Percentiles rank a stretch among this genome's conserved stretches.
phyloP scores from a whole-genome alignment of 768 basidiomycete species.

The Melanogaster broomeanus region DNA sequence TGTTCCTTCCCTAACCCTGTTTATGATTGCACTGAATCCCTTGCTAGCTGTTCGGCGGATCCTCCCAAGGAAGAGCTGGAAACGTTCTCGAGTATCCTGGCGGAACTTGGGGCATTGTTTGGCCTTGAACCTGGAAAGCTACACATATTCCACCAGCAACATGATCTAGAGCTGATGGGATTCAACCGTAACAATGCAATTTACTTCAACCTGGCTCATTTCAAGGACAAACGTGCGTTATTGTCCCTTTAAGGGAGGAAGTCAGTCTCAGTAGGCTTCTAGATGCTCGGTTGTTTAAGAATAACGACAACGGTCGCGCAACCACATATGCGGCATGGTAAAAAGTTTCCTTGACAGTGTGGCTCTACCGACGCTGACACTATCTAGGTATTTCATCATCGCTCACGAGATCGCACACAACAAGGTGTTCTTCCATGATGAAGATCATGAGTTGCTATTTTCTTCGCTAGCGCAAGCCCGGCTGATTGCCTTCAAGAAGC shows the following conservation, averaged over 20 bases:
- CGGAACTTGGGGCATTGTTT: constrained; percentile 6
- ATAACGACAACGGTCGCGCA: neutral
- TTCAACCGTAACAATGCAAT: constrained; percentile 16
- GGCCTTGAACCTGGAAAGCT: neutral
- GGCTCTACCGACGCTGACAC: too few relatives aligned
- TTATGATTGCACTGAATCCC: neutral
- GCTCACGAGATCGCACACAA: constrained; percentile 31
- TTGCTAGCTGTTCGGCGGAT: constrained; percentile 1
- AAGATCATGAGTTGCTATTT: constrained; percentile 26
- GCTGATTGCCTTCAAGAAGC: too few relatives aligned
- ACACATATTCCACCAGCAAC: constrained; percentile 10
- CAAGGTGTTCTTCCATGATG: constrained; percentile 21
- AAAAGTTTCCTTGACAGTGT: too few relatives aligned
- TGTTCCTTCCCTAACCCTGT: neutral
- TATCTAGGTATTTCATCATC: constrained; percentile 27
- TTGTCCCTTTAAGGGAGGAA: neutral
- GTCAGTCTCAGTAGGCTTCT: neutral
- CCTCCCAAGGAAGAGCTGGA: constrained; percentile 4
- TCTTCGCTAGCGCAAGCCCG: neutral
- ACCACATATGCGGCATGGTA: neutral
- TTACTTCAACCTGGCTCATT: constrained; percentile 16
- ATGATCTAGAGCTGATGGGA: constrained; percentile 13
- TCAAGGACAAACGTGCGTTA: constrained; percentile 8
- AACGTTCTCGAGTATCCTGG: constrained; percentile 3
- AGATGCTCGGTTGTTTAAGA: neutral